Evolutionary conservation across 805 yeast genomes (phyloP), one percentile per base, ranked within the genome.

Genomic region (Candida montana): DNA sequence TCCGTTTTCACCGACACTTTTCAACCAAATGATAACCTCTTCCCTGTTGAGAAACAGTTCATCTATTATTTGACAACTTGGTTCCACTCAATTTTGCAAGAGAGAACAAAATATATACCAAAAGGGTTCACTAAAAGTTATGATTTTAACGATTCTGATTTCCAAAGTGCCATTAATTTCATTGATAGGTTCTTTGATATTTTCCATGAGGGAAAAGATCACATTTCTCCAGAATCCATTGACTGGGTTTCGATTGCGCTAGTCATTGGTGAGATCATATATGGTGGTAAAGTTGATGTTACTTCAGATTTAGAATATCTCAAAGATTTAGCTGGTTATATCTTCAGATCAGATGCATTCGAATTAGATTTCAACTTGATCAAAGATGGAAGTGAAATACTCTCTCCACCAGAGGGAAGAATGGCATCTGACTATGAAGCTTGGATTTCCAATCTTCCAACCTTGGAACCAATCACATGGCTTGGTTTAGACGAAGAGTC

Each of bases 131-230:
- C 62, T 1, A 72, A 74, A 48, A 54, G 49, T 9, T 82, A 86
- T 54, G 95, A 84, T 45, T 75, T 89, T 51, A 84, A 75, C 54
- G 86, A 84, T 42, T 61, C 79, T n/a, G 96, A 90, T 55, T 71
- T 81, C 40, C 61, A 64, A 10, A 67, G 77, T 18, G 81, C 78
- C 2, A 48, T 69, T 4, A 53, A 46, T 37, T 64, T 78, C 16
- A 58, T 81, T 37, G 66, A 66, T 31, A 61, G 65, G 35, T 55
- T 74, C 51, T 53, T 81, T n/a, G 52, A 61, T 18, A 45, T 56
- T 10, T 43, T 46, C 4, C 45, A 47, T 8, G 44, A 63, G 24
- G 49, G 39, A 0, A 54, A 48, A 42, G 31, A 43, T 1, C 72
- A 75, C 44, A 49, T 77, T 9, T 48, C 75, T 1, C 79, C 79